phyloP scores from a whole-genome alignment of 768 basidiomycete species.

The Tremella fuciformis region DNA sequence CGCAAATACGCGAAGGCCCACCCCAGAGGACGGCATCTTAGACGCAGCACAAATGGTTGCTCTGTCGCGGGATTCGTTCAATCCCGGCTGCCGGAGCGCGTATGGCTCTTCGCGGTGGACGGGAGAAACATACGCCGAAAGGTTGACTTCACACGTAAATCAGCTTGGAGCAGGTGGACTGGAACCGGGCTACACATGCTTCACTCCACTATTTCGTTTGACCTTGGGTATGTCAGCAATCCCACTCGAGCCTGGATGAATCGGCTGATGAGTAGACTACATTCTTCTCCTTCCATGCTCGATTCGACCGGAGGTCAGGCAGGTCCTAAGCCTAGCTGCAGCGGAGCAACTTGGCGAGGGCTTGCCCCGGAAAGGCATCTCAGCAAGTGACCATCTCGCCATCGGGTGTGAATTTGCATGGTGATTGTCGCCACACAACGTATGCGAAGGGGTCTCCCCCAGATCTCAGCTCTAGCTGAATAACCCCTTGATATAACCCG shows the following conservation, averaged over 20 bases:
- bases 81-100: constrained; percentile 59
- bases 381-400: constrained; percentile 83
- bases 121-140: constrained; percentile 57
- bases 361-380: constrained; percentile 72
- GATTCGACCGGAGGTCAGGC: constrained; percentile 52
- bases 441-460: too few species aligned
- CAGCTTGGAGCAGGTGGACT: constrained; percentile 23
- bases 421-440: constrained; percentile 9
- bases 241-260: constrained; percentile 8
- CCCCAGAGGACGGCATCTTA: constrained; percentile 67
- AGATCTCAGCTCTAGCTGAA: too few species aligned
- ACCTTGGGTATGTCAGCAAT: constrained; percentile 62
- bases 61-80: constrained; percentile 54
- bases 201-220: constrained; percentile 80
- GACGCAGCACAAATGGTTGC: constrained; percentile 59
- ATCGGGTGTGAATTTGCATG: constrained; percentile 61
- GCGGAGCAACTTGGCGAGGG: constrained; percentile 65
- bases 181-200: constrained; percentile 85
- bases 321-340: constrained; percentile 64
- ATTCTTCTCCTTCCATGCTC: constrained; percentile 64
- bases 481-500: neutral
- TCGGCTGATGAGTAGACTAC: constrained; percentile 64
- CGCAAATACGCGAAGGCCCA: constrained; percentile 66
- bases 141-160: constrained; percentile 14
- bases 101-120: constrained; percentile 57